phyloP scores from a whole-genome alignment of 129 eudicot species.

The Centella asiatica region DNA sequence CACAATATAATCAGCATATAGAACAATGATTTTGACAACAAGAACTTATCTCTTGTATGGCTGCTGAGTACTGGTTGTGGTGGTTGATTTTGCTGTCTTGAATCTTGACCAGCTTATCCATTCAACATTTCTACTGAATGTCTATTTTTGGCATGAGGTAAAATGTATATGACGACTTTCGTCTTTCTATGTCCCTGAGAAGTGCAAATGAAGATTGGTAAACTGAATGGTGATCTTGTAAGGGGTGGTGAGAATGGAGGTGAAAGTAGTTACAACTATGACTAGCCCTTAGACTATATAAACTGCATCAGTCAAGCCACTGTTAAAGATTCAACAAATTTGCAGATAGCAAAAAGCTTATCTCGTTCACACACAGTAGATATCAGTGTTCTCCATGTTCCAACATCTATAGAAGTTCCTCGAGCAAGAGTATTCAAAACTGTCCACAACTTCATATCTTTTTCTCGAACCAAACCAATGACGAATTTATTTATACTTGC shows the following conservation, averaged over 20 bases:
- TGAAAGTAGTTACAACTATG: not conserved
- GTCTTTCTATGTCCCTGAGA: not conserved
- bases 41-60: too few relatives aligned
- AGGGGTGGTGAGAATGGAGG: not conserved
- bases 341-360: constrained; percentile 6
- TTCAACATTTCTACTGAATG: too few relatives aligned
- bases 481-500: constrained; percentile 14
- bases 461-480: constrained; percentile 16
- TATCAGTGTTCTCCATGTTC: constrained; percentile 27
- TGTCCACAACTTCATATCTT: constrained; percentile 18
- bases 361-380: constrained; percentile 23
- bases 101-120: too few relatives aligned
- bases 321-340: constrained; percentile 16
- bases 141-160: not conserved
- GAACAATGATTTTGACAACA: too few relatives aligned
- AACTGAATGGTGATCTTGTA: not conserved
- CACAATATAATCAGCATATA: too few relatives aligned
- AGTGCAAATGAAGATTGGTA: not conserved
- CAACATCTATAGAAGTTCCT: constrained; percentile 22
- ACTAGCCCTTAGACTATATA: not conserved
- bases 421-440: constrained; percentile 23
- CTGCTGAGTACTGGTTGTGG: too few relatives aligned
- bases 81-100: too few relatives aligned
- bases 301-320: not conserved
- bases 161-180: not conserved